Evolutionary conservation across 1,284 basidiomycete genomes (phyloP).

Genomic region (Thecaphora thlaspeos): DNA sequence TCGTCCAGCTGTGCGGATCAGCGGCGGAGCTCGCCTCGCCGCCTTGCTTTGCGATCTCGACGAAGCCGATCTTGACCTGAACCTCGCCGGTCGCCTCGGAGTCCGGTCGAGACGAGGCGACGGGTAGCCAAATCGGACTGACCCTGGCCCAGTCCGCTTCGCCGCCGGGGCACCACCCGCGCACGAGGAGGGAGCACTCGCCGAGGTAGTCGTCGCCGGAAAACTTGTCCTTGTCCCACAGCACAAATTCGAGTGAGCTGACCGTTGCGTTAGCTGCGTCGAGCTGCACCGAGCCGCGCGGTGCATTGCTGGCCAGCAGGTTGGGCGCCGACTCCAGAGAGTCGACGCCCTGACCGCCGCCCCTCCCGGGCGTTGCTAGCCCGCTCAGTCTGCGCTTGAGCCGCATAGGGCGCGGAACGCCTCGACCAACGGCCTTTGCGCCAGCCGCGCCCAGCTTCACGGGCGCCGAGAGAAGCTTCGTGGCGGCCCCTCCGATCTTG

Average conservation of each 20-base stretch:
- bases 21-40: background rate
- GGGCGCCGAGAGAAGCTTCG: constrained; percentile 41
- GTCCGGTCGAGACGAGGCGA: constrained; percentile 34
- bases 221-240: constrained; percentile 82
- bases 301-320: constrained; percentile 7
- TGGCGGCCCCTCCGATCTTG: constrained; percentile 29
- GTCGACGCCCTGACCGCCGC: background rate
- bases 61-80: constrained; percentile 44
- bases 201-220: constrained; percentile 86
- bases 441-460: constrained; percentile 41
- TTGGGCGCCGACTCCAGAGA: background rate
- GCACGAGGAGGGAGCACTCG: constrained; percentile 73
- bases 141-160: constrained; percentile 24
- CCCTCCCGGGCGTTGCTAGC: constrained; percentile 1
- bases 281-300: constrained; percentile 33
- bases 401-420: constrained; percentile 44
- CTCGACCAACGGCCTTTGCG: constrained; percentile 35
- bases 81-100: constrained; percentile 40
- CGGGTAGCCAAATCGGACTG: constrained; percentile 35
- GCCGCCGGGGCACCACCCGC: constrained; percentile 71
- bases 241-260: constrained; percentile 70
- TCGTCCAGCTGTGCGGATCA: constrained; percentile 6
- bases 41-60: constrained; percentile 5
- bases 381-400: constrained; percentile 12
- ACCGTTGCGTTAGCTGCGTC: constrained; percentile 33